A percentile compares a stretch with the other conserved stretches of the same genome.
Evolutionary conservation across 805 yeast genomes (phyloP).

Genomic region (Saturnispora silvae): DNA sequence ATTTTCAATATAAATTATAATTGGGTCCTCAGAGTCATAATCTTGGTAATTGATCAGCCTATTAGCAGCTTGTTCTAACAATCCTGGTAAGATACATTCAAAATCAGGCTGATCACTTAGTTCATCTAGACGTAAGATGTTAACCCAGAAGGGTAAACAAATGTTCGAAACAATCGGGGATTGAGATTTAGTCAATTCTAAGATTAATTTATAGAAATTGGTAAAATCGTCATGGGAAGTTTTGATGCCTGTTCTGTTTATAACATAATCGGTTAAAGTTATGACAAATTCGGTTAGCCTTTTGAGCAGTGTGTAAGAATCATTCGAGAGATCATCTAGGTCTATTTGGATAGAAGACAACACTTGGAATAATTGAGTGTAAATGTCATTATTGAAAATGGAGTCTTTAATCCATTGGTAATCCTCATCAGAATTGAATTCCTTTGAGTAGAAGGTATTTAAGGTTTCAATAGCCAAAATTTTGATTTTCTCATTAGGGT

Average conservation of each 20-base stretch:
- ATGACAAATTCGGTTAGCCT: conserved; percentile 92
- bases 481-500: conserved; percentile 54
- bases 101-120: conserved; percentile 49
- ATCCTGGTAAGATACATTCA: conserved; percentile 46
- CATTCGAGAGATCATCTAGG: conserved; percentile 61
- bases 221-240: conserved; percentile 51
- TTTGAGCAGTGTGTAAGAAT: conserved; percentile 68
- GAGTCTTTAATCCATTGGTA: conserved; percentile 70
- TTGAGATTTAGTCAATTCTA: conserved; percentile 73
- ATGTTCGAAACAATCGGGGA: conserved; percentile 85
- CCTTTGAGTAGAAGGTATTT: conserved; percentile 77
- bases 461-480: conserved; percentile 84
- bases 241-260: conserved; percentile 10
- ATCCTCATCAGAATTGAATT: conserved; percentile 55
- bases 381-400: conserved; percentile 66
- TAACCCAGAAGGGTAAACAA: conserved; percentile 90
- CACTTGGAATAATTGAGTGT: conserved; percentile 53
- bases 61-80: conserved; percentile 68
- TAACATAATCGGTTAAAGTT: conserved; percentile 69
- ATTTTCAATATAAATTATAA: conserved; percentile 58
- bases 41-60: conserved; percentile 66
- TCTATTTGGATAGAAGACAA: conserved; percentile 50
- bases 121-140: conserved; percentile 73
- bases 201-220: conserved; percentile 61
- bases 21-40: conserved; percentile 51